Base-by-base conservation (phyloP, 2,329 filamentous ascomycete species). In the Sporothrix schenckii region DNA sequence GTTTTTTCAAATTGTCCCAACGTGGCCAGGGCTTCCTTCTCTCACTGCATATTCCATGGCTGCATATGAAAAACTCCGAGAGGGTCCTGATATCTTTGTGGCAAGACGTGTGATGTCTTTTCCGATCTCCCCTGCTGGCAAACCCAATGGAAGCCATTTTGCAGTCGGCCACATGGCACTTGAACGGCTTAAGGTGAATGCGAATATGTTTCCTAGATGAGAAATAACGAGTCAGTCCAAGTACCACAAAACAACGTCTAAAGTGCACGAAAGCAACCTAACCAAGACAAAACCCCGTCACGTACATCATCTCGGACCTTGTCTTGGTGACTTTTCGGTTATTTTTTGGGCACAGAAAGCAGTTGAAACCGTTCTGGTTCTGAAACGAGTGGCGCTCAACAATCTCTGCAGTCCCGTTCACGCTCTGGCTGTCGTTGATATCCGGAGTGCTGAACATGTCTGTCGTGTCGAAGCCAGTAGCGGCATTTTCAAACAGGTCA, bases 1-100 rank as follows among this genome's bases (percentile, higher is more conserved):
- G 58, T 21, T 63, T 63, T 47, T 63, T 63, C 11, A 63, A 4
- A 21, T 63, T 63, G 39, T 63, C 58, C 58, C 58, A 63, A 10
- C 58, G 58, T 27, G 58, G 21, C 58, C 58, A 63, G 2, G 58
- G 58, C 34, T 63, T 63, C 11, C 9, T 7, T 47, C 47, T 63
- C 2, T 19, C 14, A 6, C 47, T 47, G 39, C 58, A 63, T 24
- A 4, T 5, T 4, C 58, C 58, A 16, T 47, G 41, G 9, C 24
- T n/a, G 41, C 58, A 63, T 19, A 24, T 63, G 39, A 24, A 63
- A 39, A 27, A 63, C 27, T 63, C 58, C 9, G 39, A 19, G 24
- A 63, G 58, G 11, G 58, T 47, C 11, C 58, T 44, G 13, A 63
- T 63, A n/a, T 63, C 58, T 16, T 63, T 63, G 11, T 63, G 58